Evolutionary conservation across 768 basidiomycete species (phyloP), one percentile per base, ranked within the genome.

Genomic region (Infundibulicybe gibba): DNA sequence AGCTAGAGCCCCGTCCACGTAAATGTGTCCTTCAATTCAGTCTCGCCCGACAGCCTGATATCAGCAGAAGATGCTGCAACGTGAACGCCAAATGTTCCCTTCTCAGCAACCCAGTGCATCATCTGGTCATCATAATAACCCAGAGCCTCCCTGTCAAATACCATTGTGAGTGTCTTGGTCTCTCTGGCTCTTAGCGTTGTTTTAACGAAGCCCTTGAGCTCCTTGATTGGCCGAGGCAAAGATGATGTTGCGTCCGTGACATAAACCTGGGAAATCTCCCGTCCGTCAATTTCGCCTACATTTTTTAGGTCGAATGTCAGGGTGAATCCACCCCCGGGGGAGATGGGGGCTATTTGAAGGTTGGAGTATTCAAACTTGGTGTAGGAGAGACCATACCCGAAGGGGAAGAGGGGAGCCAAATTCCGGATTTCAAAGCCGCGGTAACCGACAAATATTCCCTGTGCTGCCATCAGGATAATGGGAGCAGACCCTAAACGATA

Each of bases 381-480:
- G 61, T 84, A 84, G 0, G 78, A 79, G 15, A 85, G 71, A 14
- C 83, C 83, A 56, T 66, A 70, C 40, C 80, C 79, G 57, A 83
- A 81, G 9, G 76, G 69, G 59, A 79, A 81, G 17, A 76, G 65
- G 14, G 80, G 72, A 9, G 63, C 55, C 30, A 76, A 56, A 8
- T 69, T 63, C 45, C 65, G 63, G 33, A 68, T 66, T 49, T 78
- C 71, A 56, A 76, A 81, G 43, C 72, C 65, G 49, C 76, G 69
- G 58, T 82, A 81, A 31, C 77, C 79, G 16, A 76, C 74, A 49
- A 71, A 77, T 32, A 77, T 70, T 3, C 74, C 74, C 72, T 74
- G 32, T 1, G 25, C 47, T 43, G 49, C 45, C 44, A 11, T 41
- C 12, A 20, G 41, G 38, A 44, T 14, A 42, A 14, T n/a, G 34